Evolutionary conservation across 2,329 filamentous ascomycete genomes (phyloP).

Genomic region (Coniochaeta sp.): DNA sequence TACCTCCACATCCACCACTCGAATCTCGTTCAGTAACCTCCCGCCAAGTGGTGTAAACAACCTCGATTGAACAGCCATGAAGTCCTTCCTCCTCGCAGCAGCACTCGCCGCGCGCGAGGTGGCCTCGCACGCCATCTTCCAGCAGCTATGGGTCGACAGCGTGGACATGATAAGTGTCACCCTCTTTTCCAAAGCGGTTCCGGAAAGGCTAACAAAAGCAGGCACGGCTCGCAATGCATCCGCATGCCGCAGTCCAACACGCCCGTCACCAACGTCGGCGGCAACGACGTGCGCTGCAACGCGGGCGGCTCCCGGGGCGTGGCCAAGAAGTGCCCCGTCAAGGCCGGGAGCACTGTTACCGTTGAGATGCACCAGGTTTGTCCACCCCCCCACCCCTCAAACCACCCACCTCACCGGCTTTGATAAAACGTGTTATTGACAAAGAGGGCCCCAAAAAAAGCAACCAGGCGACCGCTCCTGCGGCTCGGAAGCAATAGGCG

Average conservation of each 20-base stretch:
- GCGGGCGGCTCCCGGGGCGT: slow-evolving; percentile 23
- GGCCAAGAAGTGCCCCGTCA: slow-evolving; percentile 32
- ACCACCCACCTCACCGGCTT: neutral
- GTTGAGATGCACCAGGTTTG: slow-evolving; percentile 44
- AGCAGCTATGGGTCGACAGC: slow-evolving; percentile 40
- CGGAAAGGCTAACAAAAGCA: neutral
- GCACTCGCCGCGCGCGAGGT: slow-evolving; percentile 28
- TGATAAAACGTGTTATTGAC: no score
- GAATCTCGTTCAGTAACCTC: no score
- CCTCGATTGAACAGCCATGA: no score
- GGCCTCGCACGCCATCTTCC: slow-evolving; percentile 42
- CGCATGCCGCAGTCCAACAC: slow-evolving; percentile 39
- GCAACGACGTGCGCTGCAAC: slow-evolving; percentile 34
- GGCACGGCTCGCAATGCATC: slow-evolving; percentile 32
- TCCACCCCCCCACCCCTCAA: neutral
- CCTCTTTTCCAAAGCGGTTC: neutral
- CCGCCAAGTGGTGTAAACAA: no score
- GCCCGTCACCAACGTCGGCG: slow-evolving; percentile 34
- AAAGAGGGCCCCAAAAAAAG: neutral
- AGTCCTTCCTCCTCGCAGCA: slow-evolving; percentile 21
- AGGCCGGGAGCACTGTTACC: slow-evolving; percentile 36
- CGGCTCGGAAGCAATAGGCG: slow-evolving; percentile 42
- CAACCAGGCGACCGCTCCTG: slow-evolving; percentile 32
- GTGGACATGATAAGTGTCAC: slow-evolving; percentile 29
- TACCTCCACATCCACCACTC: no score